These are phyloP conservation scores for Rubia yunnanensis DNA, from an alignment of 257 asterid species.

Conservation along the genomic window DNA sequence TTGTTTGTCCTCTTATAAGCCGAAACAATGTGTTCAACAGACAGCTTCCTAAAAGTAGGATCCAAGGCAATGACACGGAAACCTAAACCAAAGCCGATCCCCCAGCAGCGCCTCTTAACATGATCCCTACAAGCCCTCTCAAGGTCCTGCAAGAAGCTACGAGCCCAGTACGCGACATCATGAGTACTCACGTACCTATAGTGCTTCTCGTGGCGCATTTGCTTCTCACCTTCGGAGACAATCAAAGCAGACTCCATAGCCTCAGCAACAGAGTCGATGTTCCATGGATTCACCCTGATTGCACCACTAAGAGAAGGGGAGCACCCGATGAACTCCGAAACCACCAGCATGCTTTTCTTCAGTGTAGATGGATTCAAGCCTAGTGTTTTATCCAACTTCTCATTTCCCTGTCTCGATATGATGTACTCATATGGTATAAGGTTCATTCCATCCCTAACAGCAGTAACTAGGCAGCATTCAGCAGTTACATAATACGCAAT, in stretches of 20 bases:
- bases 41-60: slow-evolving; percentile 72
- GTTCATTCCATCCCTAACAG: slow-evolving; percentile 88
- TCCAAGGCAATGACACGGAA: slow-evolving; percentile 82
- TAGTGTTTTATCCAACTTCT: slow-evolving; percentile 41
- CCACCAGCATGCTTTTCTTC: slow-evolving; percentile 75
- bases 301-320: slow-evolving; percentile 88
- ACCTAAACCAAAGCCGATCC: slow-evolving; percentile 80
- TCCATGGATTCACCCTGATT: slow-evolving; percentile 82
- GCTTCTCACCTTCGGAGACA: slow-evolving; percentile 61
- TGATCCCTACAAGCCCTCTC: slow-evolving; percentile 80
- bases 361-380: slow-evolving; percentile 40
- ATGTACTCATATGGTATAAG: slow-evolving; percentile 78
- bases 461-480: slow-evolving; percentile 84
- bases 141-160: slow-evolving; percentile 68
- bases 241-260: slow-evolving; percentile 75
- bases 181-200: slow-evolving; percentile 70
- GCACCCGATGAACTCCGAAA: slow-evolving; percentile 72
- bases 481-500: slow-evolving; percentile 62
- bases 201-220: slow-evolving; percentile 81
- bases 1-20: slow-evolving; percentile 69
- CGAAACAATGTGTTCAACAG: slow-evolving; percentile 82
- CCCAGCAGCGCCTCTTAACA: slow-evolving; percentile 74
- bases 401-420: slow-evolving; percentile 68
- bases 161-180: slow-evolving; percentile 93
- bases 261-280: slow-evolving; percentile 64